These are phyloP conservation scores for Aspergillus sclerotioniger DNA, from an alignment of 495 filamentous ascomycete genomes.

Conservation along the genomic window DNA sequence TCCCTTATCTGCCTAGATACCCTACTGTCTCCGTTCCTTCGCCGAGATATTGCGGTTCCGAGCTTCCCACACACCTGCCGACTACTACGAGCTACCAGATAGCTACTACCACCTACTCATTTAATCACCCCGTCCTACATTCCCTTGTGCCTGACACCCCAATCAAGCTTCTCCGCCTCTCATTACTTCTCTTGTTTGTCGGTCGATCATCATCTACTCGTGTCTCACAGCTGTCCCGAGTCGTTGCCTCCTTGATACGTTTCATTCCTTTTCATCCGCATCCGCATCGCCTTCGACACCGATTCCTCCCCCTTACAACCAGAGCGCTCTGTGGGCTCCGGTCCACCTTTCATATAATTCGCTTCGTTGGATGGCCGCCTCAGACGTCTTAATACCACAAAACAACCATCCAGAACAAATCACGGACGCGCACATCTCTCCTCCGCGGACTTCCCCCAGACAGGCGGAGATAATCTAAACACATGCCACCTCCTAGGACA, in stretches of 20 bases:
- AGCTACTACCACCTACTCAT: not conserved
- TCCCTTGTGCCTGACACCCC: not conserved
- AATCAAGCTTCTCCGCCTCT: not conserved
- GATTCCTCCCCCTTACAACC: not conserved
- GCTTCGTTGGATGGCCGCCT: slow-evolving; percentile 25
- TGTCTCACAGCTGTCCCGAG: not conserved
- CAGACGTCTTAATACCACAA: slow-evolving; percentile 7
- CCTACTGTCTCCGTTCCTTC: slow-evolving; percentile 6
- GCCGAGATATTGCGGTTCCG: slow-evolving; percentile 1
- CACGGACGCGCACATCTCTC: slow-evolving; percentile 3
- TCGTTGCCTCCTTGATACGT: slow-evolving; percentile 8
- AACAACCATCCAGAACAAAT: slow-evolving; percentile 6
- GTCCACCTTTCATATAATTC: not conserved
- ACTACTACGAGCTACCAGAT: slow-evolving; percentile 4
- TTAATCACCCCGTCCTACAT: not conserved
- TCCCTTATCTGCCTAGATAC: not conserved
- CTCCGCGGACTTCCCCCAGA: slow-evolving; percentile 20
- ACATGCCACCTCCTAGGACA: slow-evolving; percentile 62
- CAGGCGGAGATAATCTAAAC: slow-evolving; percentile 39
- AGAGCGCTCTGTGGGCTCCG: not conserved
- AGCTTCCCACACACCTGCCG: slow-evolving; percentile 12
- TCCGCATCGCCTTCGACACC: not conserved
- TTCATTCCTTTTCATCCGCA: not conserved
- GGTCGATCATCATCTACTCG: not conserved
- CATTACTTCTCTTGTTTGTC: not conserved